Conservation (phyloP, 257 asterid species). For the Scutellaria baicalensis region DNA sequence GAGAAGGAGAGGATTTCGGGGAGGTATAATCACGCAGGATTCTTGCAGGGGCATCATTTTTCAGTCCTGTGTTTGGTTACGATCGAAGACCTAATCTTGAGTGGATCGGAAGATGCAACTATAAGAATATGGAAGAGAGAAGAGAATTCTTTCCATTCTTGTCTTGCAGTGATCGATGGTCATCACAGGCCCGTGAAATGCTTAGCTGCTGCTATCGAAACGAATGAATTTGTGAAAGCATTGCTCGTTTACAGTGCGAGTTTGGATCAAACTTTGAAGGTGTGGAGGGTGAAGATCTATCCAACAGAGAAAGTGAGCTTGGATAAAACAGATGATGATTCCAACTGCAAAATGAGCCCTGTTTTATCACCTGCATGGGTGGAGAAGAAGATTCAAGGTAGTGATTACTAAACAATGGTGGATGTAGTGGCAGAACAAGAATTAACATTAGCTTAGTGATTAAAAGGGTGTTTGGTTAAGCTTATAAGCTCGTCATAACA, state of each 20-base stretch:
- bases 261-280: conserved; percentile 65
- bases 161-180: conserved; percentile 65
- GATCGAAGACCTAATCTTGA: conserved; percentile 39
- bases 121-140: conserved; percentile 71
- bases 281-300: conserved; percentile 59
- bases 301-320: conserved; percentile 25
- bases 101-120: conserved; percentile 79
- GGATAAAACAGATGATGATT: conserved; percentile 24
- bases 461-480: neutral
- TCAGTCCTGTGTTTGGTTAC: conserved; percentile 58
- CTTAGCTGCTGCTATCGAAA: conserved; percentile 57
- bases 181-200: conserved; percentile 76
- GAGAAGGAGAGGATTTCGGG: conserved; percentile 58
- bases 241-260: conserved; percentile 66
- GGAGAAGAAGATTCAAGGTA: conserved; percentile 55
- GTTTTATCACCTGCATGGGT: conserved; percentile 77
- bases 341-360: conserved; percentile 44
- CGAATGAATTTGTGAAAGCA: conserved; percentile 17
- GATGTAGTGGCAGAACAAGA: neutral
- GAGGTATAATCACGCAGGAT: conserved; percentile 57
- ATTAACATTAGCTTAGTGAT: neutral
- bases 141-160: conserved; percentile 45
- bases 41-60: conserved; percentile 64
- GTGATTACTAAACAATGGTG: conserved; percentile 16
- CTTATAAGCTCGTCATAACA: too few relatives aligned